These are phyloP conservation scores for Aspergillus melleus DNA, from an alignment of 2,329 filamentous ascomycete species.

Conservation along the genomic window DNA sequence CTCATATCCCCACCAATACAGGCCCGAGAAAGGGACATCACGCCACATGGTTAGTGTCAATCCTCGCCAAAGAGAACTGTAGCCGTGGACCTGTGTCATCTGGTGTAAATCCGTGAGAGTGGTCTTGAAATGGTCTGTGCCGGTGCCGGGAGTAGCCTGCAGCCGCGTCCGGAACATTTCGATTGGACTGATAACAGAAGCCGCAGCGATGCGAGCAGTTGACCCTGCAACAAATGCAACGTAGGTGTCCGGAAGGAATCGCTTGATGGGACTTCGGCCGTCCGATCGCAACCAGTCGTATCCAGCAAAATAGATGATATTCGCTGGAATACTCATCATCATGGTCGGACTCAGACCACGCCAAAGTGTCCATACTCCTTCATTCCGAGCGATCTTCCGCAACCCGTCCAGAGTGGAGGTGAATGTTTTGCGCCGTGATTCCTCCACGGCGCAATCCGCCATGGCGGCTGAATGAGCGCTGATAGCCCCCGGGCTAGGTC, in stretches of 20 bases:
- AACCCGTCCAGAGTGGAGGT: constrained; percentile 90
- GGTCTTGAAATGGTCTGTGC: constrained; percentile 70
- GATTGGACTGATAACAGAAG: constrained; percentile 80
- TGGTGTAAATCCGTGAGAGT: constrained; percentile 74
- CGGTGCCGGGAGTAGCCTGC: constrained; percentile 67
- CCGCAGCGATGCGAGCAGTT: constrained; percentile 74
- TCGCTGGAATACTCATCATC: constrained; percentile 89
- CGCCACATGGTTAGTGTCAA: constrained; percentile 90
- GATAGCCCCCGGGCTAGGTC: constrained; percentile 41
- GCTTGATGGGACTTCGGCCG: constrained; percentile 68
- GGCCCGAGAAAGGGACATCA: constrained; percentile 92
- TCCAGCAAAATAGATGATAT: constrained; percentile 98
- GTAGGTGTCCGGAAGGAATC: constrained; percentile 65
- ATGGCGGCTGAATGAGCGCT: constrained; percentile 44
- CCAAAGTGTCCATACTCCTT: constrained; percentile 85
- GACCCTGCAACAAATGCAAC: constrained; percentile 80
- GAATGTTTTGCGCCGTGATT: constrained; percentile 78
- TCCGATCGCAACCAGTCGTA: constrained; percentile 91
- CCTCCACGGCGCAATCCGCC: constrained; percentile 80
- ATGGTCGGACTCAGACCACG: constrained; percentile 90
- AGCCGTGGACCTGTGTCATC: constrained; percentile 77
- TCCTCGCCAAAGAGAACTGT: constrained; percentile 84
- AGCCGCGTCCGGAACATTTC: constrained; percentile 93
- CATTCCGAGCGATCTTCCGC: constrained; percentile 90
- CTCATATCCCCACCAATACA: constrained; percentile 99